Conservation (phyloP, 129 eudicot species). For the Lactuca saligna region DNA sequence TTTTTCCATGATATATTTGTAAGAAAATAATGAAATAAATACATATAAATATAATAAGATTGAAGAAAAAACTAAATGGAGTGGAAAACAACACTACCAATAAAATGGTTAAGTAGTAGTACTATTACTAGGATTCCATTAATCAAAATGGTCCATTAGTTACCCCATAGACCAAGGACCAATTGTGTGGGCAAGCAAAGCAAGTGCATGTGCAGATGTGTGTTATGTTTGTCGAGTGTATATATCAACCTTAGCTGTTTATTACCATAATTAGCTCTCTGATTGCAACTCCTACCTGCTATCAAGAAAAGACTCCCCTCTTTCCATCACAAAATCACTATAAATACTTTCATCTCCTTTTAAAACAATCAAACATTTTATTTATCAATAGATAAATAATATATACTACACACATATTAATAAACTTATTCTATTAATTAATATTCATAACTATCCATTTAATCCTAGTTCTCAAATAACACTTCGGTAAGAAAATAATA, state of each 20-base stretch:
- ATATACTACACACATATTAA: too few species aligned
- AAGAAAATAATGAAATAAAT: background rate
- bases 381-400: too few species aligned
- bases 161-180: slow-evolving; percentile 25
- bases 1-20: background rate
- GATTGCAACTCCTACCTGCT: slow-evolving; percentile 32
- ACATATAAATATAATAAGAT: too few species aligned
- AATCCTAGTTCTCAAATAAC: too few species aligned
- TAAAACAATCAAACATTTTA: background rate
- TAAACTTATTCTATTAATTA: too few species aligned
- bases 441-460: too few species aligned
- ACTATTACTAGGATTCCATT: slow-evolving; percentile 27
- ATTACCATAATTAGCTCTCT: slow-evolving; percentile 29
- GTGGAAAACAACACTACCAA: slow-evolving; percentile 6
- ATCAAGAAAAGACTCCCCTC: background rate
- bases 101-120: slow-evolving; percentile 19
- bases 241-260: slow-evolving; percentile 31
- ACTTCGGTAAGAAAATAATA: too few species aligned
- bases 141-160: slow-evolving; percentile 24
- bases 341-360: background rate
- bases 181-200: slow-evolving; percentile 23
- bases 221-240: slow-evolving; percentile 30
- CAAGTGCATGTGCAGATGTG: slow-evolving; percentile 26
- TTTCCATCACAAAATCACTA: background rate
- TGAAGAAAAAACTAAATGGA: background rate